Percentiles rank a stretch among this genome's conserved stretches.
Evolutionary conservation across 1,284 basidiomycete genomes (phyloP).

Genomic region (Takashimella tepidaria): DNA sequence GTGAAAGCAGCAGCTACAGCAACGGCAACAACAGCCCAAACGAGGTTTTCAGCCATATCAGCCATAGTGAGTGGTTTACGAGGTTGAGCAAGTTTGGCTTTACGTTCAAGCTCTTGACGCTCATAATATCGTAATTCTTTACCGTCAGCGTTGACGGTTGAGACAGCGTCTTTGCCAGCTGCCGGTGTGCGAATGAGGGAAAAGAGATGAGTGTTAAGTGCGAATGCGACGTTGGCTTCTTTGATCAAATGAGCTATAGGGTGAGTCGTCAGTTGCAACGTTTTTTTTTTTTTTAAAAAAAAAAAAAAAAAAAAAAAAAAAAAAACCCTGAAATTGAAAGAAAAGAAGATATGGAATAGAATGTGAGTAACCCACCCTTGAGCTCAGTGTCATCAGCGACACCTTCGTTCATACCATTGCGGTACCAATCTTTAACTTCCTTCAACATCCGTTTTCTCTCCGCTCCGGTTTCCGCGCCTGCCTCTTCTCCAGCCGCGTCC

Average conservation of each 20-base stretch:
- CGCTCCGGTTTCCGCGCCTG: constrained; percentile 51
- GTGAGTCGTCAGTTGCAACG: constrained; percentile 4
- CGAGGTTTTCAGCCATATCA: background rate
- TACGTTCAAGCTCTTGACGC: constrained; percentile 10
- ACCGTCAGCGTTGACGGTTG: background rate
- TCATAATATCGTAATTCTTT: constrained; percentile 21
- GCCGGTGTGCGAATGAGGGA: constrained; percentile 47
- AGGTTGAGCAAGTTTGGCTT: constrained; percentile 8
- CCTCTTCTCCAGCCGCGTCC: constrained; percentile 21
- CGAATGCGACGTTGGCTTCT: constrained; percentile 66
- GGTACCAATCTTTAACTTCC: constrained; percentile 72
- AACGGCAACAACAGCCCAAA: constrained; percentile 1
- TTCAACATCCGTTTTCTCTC: constrained; percentile 50
- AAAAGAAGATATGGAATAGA: no score
- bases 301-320: no score
- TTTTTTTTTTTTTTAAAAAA: no score
- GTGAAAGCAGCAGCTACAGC: constrained; percentile 1
- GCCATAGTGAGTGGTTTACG: background rate
- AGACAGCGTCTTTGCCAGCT: background rate
- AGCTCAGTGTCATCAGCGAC: constrained; percentile 52
- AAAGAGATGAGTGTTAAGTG: constrained; percentile 64
- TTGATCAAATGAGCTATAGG: constrained; percentile 51
- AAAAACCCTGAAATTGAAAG: no score
- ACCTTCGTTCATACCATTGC: constrained; percentile 64
- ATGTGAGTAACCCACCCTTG: constrained; percentile 54